Evolutionary conservation across 1,139 yeast species (phyloP).

Genomic region (Pichia sp.): DNA sequence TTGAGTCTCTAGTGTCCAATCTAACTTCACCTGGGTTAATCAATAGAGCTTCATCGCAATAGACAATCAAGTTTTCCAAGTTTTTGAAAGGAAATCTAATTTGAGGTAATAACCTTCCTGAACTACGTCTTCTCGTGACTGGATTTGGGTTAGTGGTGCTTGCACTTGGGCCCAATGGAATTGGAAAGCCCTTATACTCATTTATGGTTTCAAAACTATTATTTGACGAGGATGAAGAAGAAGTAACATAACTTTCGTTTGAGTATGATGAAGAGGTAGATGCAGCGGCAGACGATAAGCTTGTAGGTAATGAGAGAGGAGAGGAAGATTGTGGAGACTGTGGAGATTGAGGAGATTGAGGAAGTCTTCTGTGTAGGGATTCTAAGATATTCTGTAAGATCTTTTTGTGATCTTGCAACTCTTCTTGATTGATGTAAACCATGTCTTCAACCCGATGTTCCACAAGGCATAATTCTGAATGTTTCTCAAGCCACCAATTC

Average conservation of each 20-base stretch:
- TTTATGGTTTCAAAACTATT: slow-evolving; percentile 12
- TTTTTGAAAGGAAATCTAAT: slow-evolving; percentile 60
- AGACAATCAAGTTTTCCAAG: slow-evolving; percentile 53
- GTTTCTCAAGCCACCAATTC: slow-evolving; percentile 94
- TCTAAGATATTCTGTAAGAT: slow-evolving; percentile 42
- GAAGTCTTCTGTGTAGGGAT: slow-evolving; percentile 18
- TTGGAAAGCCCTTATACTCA: slow-evolving; percentile 16
- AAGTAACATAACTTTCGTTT: slow-evolving; percentile 20
- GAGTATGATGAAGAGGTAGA: slow-evolving; percentile 21
- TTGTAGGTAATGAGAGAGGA: slow-evolving; percentile 6
- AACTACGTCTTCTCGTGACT: slow-evolving; percentile 14
- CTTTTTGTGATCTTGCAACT: slow-evolving; percentile 64
- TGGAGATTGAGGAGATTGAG: slow-evolving; percentile 10
- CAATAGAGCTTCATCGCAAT: slow-evolving; percentile 69
- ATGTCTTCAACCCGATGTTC: slow-evolving; percentile 82
- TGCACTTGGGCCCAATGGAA: slow-evolving; percentile 13
- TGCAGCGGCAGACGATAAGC: slow-evolving; percentile 5
- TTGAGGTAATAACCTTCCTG: slow-evolving; percentile 28
- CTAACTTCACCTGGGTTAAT: slow-evolving; percentile 54
- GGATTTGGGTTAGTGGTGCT: neutral
- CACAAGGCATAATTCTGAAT: slow-evolving; percentile 78
- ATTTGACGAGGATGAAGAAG: slow-evolving; percentile 10
- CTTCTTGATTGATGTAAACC: slow-evolving; percentile 73
- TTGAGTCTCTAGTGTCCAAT: slow-evolving; percentile 13
- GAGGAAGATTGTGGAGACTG: slow-evolving; percentile 4